A percentile compares a stretch with the other conserved stretches of the same genome.
Conservation (phyloP, 2,329 filamentous ascomycete genomes). For the Colletotrichum sp. region DNA sequence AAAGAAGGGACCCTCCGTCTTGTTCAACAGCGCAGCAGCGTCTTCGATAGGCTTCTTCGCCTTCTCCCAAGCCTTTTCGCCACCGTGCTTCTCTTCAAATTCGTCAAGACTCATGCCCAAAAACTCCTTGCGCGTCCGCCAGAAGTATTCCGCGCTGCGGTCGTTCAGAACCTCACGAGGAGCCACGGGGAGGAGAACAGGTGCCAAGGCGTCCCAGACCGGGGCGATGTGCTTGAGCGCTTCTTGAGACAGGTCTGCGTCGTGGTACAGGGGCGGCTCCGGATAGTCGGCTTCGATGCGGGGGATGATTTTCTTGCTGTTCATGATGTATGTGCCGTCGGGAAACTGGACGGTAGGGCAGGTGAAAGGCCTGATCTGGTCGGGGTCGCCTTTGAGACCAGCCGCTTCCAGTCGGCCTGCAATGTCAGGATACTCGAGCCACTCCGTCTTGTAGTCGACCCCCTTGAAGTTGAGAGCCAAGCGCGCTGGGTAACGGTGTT, state of each 20-base stretch:
- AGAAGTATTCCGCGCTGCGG: conserved; percentile 59
- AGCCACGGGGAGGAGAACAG: conserved; percentile 53
- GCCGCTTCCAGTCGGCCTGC: conserved; percentile 53
- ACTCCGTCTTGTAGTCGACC: conserved; percentile 71
- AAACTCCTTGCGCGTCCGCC: conserved; percentile 49
- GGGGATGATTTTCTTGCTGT: conserved; percentile 64
- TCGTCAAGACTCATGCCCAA: conserved; percentile 61
- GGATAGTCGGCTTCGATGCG: conserved; percentile 66
- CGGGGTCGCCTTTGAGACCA: conserved; percentile 51
- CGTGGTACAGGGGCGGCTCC: conserved; percentile 60
- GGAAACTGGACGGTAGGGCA: conserved; percentile 61
- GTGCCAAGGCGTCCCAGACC: conserved; percentile 35
- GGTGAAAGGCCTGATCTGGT: conserved; percentile 47
- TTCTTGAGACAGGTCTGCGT: conserved; percentile 53
- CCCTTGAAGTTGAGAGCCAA: conserved; percentile 71
- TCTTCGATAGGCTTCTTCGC: conserved; percentile 40
- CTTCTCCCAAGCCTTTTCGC: conserved; percentile 53
- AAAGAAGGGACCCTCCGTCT: conserved; percentile 67
- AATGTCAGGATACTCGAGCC: conserved; percentile 73
- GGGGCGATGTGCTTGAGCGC: conserved; percentile 45
- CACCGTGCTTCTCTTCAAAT: conserved; percentile 50
- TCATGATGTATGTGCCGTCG: conserved; percentile 66
- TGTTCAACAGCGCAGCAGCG: conserved; percentile 53
- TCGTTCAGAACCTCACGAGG: conserved; percentile 56
- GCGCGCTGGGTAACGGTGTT: conserved; percentile 52